phyloP scores from a whole-genome alignment of 805 yeast genomes.

The Hanseniaspora jakobsenii region DNA sequence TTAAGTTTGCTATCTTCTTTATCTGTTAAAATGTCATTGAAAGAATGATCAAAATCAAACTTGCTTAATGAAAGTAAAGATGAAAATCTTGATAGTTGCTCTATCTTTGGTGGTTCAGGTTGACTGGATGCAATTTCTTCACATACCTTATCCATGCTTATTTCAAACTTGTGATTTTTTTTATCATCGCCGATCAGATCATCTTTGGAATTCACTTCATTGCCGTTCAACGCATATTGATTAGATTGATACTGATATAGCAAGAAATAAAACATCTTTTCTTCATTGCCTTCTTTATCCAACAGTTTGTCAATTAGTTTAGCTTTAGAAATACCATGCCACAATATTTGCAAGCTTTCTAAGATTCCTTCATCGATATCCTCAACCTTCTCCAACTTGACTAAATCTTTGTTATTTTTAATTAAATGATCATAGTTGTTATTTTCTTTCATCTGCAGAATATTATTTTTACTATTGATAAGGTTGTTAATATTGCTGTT shows the following conservation, averaged over 20 bases:
- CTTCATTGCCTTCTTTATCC: constrained; percentile 50
- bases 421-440: neutral
- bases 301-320: constrained; percentile 44
- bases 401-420: constrained; percentile 15
- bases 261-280: constrained; percentile 68
- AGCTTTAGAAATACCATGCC: constrained; percentile 65
- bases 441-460: neutral
- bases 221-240: constrained; percentile 28
- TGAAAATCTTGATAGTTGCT: constrained; percentile 9
- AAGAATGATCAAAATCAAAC: neutral
- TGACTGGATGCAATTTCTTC: too few relatives aligned
- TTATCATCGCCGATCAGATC: too few relatives aligned
- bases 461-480: constrained; percentile 10
- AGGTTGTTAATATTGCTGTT: constrained; percentile 24
- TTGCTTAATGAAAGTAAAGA: constrained; percentile 4
- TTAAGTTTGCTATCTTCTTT: constrained; percentile 14
- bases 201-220: too few relatives aligned
- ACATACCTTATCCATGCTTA: neutral
- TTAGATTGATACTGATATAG: constrained; percentile 65
- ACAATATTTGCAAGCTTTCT: constrained; percentile 60
- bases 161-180: constrained; percentile 23
- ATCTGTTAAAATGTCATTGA: neutral
- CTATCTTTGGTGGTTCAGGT: neutral
- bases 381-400: constrained; percentile 24
- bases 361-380: constrained; percentile 64